Conservation (phyloP, 2,329 filamentous ascomycete species). For the Aspergillus terreus region DNA sequence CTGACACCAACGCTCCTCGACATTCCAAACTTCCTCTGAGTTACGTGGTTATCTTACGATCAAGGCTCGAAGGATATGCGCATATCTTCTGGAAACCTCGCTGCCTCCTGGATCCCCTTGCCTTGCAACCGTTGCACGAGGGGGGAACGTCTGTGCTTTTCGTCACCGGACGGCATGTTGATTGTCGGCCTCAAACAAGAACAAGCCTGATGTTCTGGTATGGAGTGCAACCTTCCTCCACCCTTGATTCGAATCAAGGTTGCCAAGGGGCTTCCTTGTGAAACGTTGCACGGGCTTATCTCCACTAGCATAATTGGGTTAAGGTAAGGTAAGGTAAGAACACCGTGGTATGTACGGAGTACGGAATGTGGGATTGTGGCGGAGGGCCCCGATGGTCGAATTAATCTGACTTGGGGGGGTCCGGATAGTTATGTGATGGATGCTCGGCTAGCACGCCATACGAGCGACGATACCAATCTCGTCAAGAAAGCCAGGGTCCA, state of each 20-base stretch:
- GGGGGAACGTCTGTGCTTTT: background rate
- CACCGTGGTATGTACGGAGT: slow-evolving; percentile 1
- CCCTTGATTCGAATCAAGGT: slow-evolving; percentile 25
- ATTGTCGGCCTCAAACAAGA: background rate
- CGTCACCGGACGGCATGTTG: background rate
- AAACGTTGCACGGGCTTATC: slow-evolving; percentile 38
- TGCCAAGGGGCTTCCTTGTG: slow-evolving; percentile 25
- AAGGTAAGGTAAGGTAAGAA: slow-evolving; percentile 20
- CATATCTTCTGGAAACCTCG: background rate
- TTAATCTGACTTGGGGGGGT: too few species aligned
- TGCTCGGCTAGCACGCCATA: too few species aligned
- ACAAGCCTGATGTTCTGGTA: background rate
- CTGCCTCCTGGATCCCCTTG: slow-evolving; percentile 3
- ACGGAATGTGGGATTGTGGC: too few species aligned
- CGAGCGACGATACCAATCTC: too few species aligned
- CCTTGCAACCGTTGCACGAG: slow-evolving; percentile 4
- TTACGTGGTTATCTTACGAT: too few species aligned
- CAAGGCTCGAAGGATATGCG: too few species aligned
- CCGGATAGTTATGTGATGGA: too few species aligned
- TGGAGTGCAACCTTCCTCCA: slow-evolving; percentile 19
- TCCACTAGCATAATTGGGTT: slow-evolving; percentile 33
- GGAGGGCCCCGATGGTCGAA: background rate
- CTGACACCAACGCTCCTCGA: too few species aligned
- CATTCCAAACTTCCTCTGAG: too few species aligned
- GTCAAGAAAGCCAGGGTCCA: background rate